Base-by-base conservation (phyloP, 108 stramenopile species). In the Parietichytrium sp. region DNA sequence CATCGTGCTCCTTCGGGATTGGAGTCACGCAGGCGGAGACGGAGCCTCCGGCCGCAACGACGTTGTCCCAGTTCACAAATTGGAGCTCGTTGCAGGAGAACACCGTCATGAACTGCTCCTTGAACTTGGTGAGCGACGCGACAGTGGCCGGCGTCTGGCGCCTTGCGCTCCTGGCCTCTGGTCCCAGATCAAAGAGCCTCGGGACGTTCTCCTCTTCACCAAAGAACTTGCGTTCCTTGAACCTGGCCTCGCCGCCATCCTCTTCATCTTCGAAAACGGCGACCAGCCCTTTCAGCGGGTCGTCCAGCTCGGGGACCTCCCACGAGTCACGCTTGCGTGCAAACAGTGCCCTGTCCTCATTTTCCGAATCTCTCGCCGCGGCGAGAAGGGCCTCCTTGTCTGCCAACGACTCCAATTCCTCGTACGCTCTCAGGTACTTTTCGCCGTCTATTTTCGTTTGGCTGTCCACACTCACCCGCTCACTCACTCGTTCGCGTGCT, bases 41-140 rank as follows among this genome's bases (percentile, higher is more conserved):
- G 52, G 86, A 48, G 18, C 86, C 86, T 0, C 87, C 87, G 12
- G 87, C 87, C 31, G 82, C 85, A 15, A 88, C 83, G 29, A 88
- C 80, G 54, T 87, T 87, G 55, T 79, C 47, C 87, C 87, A 88
- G 84, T 88, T 80, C 38, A 88, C 25, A 51, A 80, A 80, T 23
- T 78, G 79, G 23, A 84, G 83, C 33, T 38, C 82, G 4, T 82
- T 61, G 51, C 79, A 55, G 8, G 82, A 36, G 29, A 84, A 84
- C 16, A 83, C 79, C 61, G 82, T 13, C 29, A 72, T 31, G 42
- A 72, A 72, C 3, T 72, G 61, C 33, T 72, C 38, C 61, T 72
- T 8, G 33, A 72, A 72, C 38, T 33, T 42, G 16, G 13, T 72
- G 0, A 72, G 42, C 10, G 6, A 12, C 6, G 29, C 16, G 42